Evolutionary conservation across 768 basidiomycete genomes (phyloP).

Genomic region (Auricularia cornea): DNA sequence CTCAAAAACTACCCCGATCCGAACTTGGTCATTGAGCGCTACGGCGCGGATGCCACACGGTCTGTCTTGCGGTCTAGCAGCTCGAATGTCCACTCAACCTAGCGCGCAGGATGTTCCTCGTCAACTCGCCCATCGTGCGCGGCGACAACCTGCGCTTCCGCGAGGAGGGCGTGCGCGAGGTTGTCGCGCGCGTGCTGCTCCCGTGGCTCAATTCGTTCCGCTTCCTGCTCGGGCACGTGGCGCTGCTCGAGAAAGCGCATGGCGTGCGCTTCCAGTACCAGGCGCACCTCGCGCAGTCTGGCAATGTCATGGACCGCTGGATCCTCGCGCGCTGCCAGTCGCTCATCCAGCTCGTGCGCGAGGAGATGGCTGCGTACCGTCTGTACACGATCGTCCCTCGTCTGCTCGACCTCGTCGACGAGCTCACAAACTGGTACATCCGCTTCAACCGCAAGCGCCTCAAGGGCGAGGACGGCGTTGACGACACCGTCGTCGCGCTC

Average conservation of each 20-base stretch:
- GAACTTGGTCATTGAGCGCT: constrained; percentile 77
- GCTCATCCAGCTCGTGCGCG: constrained; percentile 79
- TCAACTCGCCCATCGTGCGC: constrained; percentile 97
- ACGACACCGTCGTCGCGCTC: constrained; percentile 79
- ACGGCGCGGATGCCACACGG: constrained; percentile 94
- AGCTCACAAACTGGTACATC: constrained; percentile 99
- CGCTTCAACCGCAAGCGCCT: constrained; percentile 94
- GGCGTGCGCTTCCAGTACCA: constrained; percentile 79
- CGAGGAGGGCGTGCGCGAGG: constrained; percentile 95
- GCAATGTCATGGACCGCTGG: constrained; percentile 98
- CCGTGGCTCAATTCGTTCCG: constrained; percentile 99
- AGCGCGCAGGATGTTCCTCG: constrained; percentile 78
- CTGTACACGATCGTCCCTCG: constrained; percentile 97
- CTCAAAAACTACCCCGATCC: constrained; percentile 96
- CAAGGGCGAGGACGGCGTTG: constrained; percentile 88
- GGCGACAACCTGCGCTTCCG: constrained; percentile 97
- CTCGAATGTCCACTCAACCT: neutral
- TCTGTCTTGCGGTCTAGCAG: constrained; percentile 19
- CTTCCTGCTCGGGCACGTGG: constrained; percentile 95
- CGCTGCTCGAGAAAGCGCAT: constrained; percentile 72
- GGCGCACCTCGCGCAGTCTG: constrained; percentile 70
- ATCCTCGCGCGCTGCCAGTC: constrained; percentile 97
- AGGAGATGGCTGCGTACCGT: constrained; percentile 96
- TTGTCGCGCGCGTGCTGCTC: constrained; percentile 89
- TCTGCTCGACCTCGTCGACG: constrained; percentile 83